Base-by-base conservation (phyloP, 345 rosid genomes). In the Ceriops zippeliana region DNA sequence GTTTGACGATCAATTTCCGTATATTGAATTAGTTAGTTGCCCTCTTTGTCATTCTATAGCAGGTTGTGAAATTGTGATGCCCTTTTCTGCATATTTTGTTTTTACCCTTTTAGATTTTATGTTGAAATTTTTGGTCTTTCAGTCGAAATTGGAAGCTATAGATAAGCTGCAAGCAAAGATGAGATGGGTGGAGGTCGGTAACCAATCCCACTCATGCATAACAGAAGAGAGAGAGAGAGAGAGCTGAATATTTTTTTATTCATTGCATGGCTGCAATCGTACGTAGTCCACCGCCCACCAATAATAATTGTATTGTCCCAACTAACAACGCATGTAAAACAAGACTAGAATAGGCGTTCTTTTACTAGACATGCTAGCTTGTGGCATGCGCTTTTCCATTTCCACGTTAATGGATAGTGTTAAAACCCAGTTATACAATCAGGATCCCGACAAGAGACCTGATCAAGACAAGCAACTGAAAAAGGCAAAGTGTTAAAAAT, bases 261-360 rank as follows among this genome's bases (percentile, higher is more conserved):
- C 53, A 47, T 67, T 21, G 35, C 17, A 22, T 52, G 52, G 35
- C 62, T 46, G 42, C 28, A 66, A 24, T 27, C 35, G 27, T 21
- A 6, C 58, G 56, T 46, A 56, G 52, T 42, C 66, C 69, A 58
- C 62, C 72, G 58, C 62, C 82, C 79, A 60, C 72, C 83, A 62
- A 13, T 49, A 69, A 58, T 69, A 60, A 75, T 75, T 72, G 68
- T 34, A 31, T 57, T 66, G 58, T 59, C 76, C 46, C 46, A 10
- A 38, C 15, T 1, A 9, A 9, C 2, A 38, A 38, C 46, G 37
- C 37, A 7, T 1, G 37, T 34, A 34, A 34, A 7, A 7, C 13
- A 11, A 38, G 46, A 37, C 42, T 38, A 38, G 0, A 9, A 9
- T 11, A 10, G 46, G 46, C 16, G 10, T 10, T 38, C 10, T 10